These are phyloP conservation scores for Phaseolus coccineus DNA, from an alignment of 331 rosid species.

Conservation along the genomic window DNA sequence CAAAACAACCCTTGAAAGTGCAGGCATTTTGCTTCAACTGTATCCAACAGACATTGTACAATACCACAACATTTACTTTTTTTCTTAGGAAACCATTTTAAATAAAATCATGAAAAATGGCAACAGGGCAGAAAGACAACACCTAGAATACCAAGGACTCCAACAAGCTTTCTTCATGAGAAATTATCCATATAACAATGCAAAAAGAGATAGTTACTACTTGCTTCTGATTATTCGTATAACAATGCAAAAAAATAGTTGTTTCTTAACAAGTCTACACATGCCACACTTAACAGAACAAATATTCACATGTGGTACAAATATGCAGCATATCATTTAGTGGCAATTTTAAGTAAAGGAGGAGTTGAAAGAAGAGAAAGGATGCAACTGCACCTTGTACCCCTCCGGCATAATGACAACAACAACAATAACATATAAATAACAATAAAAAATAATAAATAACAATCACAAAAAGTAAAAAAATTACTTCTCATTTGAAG, in stretches of 20 bases:
- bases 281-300: background rate
- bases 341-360: background rate
- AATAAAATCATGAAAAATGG: background rate
- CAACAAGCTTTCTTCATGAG: background rate
- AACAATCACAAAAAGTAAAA: background rate
- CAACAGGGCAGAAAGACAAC: slow-evolving; percentile 2
- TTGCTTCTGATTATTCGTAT: background rate
- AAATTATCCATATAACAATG: background rate
- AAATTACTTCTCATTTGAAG: slow-evolving; percentile 84
- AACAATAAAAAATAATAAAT: background rate
- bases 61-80: background rate
- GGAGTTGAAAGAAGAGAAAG: slow-evolving; percentile 19
- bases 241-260: background rate
- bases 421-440: background rate
- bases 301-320: background rate
- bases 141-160: background rate
- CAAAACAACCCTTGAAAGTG: background rate
- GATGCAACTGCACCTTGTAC: background rate
- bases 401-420: background rate
- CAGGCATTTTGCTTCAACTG: background rate
- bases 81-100: background rate
- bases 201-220: background rate
- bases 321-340: background rate
- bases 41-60: background rate
- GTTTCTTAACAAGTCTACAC: background rate